Percentiles rank a stretch among this genome's conserved stretches.
Evolutionary conservation across 164 flowering plant genomes (phyloP).

Genomic region (Stephania yunnanensis): DNA sequence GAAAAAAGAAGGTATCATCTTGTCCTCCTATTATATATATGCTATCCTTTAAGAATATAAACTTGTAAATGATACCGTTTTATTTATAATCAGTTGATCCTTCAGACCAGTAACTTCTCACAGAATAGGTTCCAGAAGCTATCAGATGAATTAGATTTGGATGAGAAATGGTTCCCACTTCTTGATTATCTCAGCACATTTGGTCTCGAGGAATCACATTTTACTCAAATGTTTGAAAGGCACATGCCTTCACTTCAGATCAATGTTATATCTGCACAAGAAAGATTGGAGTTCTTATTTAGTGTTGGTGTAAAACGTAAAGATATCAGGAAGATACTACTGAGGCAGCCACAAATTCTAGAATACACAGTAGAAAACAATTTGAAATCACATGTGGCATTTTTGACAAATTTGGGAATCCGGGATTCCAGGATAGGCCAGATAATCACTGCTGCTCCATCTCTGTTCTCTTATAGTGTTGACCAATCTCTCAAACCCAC

Average conservation of each 20-base stretch:
- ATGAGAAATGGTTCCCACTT: conserved; percentile 77
- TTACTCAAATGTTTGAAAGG: conserved; percentile 78
- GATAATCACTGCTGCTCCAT: conserved; percentile 78
- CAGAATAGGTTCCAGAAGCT: conserved; percentile 37
- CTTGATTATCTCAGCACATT: conserved; percentile 81
- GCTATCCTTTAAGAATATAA: neutral
- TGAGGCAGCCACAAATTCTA: conserved; percentile 90
- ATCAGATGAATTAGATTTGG: conserved; percentile 65
- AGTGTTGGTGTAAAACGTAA: conserved; percentile 82
- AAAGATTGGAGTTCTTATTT: conserved; percentile 74
- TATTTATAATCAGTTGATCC: conserved; percentile 31
- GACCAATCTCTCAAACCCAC: conserved; percentile 90
- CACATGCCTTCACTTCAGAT: conserved; percentile 86
- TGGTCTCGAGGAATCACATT: conserved; percentile 79
- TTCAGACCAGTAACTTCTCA: conserved; percentile 24
- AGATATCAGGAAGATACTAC: conserved; percentile 67
- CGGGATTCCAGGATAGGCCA: conserved; percentile 74
- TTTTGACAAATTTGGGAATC: conserved; percentile 62
- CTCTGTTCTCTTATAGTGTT: conserved; percentile 86
- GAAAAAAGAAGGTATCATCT: conserved; percentile 37
- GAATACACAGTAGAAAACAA: conserved; percentile 82
- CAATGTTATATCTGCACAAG: conserved; percentile 65
- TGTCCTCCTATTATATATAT: neutral
- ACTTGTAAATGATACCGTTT: conserved; percentile 1
- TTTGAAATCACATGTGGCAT: conserved; percentile 74